These are phyloP conservation scores for Plantago coronopus DNA, from an alignment of 305 asterid species.

Conservation along the genomic window DNA sequence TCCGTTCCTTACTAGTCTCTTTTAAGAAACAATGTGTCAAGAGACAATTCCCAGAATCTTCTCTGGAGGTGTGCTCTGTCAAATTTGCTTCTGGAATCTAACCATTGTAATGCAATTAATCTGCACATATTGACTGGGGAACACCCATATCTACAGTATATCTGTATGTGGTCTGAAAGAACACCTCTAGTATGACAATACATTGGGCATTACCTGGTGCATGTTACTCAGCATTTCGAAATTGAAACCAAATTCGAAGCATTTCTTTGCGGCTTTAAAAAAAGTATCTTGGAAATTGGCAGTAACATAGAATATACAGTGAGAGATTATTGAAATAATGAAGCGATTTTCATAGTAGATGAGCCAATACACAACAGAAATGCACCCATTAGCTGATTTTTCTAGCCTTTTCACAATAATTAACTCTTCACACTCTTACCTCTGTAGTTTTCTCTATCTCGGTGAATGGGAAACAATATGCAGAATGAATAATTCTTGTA, in stretches of 20 bases:
- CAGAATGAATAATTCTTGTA: too few species aligned
- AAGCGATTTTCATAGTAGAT: background rate
- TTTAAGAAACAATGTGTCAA: conserved; percentile 9
- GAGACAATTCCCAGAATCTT: conserved; percentile 2
- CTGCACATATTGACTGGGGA: conserved; percentile 4
- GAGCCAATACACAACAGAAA: too few species aligned
- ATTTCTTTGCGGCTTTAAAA: conserved; percentile 12
- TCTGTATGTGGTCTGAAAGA: too few species aligned
- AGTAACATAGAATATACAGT: conserved; percentile 20
- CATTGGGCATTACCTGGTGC: too few species aligned
- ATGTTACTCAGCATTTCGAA: too few species aligned
- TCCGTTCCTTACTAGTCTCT: conserved; percentile 15
- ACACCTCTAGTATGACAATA: too few species aligned
- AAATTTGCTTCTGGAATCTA: conserved; percentile 10
- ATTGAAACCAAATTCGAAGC: conserved; percentile 3
- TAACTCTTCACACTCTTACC: too few species aligned
- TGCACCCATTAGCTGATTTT: conserved; percentile 10
- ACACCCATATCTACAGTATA: conserved; percentile 1
- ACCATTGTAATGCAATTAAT: conserved; percentile 6
- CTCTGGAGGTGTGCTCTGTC: background rate
- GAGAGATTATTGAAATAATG: conserved; percentile 16
- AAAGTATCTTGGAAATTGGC: conserved; percentile 3
- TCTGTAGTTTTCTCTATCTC: too few species aligned
- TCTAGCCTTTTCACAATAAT: conserved; percentile 7
- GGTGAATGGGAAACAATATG: too few species aligned